phyloP scores from a whole-genome alignment of 805 yeast genomes.

The Teunomyces pallodes region DNA sequence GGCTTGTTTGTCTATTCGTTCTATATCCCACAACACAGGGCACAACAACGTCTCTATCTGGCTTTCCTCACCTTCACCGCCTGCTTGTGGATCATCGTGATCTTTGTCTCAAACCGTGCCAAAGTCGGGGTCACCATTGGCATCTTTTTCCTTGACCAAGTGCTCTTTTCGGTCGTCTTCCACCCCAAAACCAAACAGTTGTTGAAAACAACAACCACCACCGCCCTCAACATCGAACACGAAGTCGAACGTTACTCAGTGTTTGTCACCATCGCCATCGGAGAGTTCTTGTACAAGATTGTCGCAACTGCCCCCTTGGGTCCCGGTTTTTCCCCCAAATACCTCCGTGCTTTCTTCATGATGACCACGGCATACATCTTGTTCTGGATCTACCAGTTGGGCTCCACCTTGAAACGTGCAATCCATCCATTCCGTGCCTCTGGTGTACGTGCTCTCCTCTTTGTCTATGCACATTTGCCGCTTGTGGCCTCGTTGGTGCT shows the following conservation, averaged over 20 bases:
- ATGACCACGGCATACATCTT: conserved; percentile 48
- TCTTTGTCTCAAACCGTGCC: conserved; percentile 45
- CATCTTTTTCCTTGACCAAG: conserved; percentile 41
- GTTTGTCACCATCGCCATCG: conserved; percentile 62
- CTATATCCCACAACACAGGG: conserved; percentile 48
- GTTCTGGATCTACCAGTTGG: conserved; percentile 54
- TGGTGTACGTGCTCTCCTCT: conserved; percentile 43
- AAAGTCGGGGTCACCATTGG: conserved; percentile 46
- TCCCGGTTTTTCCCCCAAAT: conserved; percentile 40
- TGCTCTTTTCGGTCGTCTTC: conserved; percentile 33
- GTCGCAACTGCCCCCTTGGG: conserved; percentile 51
- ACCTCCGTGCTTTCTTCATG: conserved; percentile 49
- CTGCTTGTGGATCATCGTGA: conserved; percentile 50
- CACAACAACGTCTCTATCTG: conserved; percentile 46
- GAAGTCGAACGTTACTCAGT: conserved; percentile 61
- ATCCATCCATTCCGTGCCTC: conserved; percentile 54
- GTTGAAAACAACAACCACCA: conserved; percentile 44
- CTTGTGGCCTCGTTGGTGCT: conserved; percentile 50
- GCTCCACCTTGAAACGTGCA: conserved; percentile 48
- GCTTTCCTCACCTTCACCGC: conserved; percentile 29
- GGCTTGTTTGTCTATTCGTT: conserved; percentile 39
- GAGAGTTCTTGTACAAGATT: conserved; percentile 56
- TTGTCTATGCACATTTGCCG: conserved; percentile 50
- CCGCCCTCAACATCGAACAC: conserved; percentile 65
- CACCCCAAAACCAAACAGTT: conserved; percentile 48